Evolutionary conservation across 805 yeast genomes (phyloP).

Genomic region (Saccharomycopsis guyanensis): DNA sequence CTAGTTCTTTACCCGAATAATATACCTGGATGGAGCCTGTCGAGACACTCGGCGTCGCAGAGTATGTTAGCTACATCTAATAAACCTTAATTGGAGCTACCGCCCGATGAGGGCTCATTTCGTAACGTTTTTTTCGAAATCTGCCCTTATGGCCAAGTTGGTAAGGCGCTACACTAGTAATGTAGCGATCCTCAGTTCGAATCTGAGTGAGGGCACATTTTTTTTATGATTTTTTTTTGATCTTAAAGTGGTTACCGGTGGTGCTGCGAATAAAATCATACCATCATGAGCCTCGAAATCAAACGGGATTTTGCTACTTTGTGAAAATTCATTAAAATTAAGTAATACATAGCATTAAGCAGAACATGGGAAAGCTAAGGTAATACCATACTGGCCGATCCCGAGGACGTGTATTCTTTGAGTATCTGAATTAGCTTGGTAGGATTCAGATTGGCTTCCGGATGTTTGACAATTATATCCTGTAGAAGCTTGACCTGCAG

Average conservation of each 20-base stretch:
- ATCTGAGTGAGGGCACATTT: constrained; percentile 30
- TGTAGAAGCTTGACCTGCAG: not conserved
- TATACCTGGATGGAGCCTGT: too few species aligned
- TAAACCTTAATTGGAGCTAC: too few species aligned
- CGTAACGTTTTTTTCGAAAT: not conserved
- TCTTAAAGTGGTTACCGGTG: not conserved
- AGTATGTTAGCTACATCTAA: too few species aligned
- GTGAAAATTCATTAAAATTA: too few species aligned
- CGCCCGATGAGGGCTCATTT: too few species aligned
- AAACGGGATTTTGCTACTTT: too few species aligned
- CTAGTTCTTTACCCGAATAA: too few species aligned
- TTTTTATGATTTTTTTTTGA: not conserved
- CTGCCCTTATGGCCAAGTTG: constrained; percentile 33
- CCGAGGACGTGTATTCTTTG: not conserved
- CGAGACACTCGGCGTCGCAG: too few species aligned
- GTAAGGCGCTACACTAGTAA: constrained; percentile 35
- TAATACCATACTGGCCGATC: not conserved
- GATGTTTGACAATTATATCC: not conserved
- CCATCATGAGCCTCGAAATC: too few species aligned
- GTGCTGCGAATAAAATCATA: too few species aligned
- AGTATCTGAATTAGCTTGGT: not conserved
- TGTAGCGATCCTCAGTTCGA: constrained; percentile 34
- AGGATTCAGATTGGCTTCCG: not conserved
- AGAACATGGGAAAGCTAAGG: too few species aligned
- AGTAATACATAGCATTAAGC: too few species aligned